These are phyloP conservation scores for Ceratocystis diversiconidia DNA, from an alignment of 2,329 filamentous ascomycete genomes.

Conservation along the genomic window DNA sequence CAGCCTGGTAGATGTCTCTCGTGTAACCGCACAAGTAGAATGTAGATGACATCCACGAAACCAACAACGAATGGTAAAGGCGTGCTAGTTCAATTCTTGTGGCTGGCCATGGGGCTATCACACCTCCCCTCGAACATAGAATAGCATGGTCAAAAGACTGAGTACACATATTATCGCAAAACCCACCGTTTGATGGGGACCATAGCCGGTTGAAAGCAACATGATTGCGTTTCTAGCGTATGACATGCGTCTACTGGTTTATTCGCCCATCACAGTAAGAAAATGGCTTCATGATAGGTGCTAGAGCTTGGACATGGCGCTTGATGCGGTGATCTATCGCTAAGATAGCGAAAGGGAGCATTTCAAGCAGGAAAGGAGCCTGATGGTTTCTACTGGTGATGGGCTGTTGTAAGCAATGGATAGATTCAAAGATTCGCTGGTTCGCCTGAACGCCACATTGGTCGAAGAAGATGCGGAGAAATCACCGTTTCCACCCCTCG, in stretches of 20 bases:
- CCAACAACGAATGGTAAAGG: not conserved
- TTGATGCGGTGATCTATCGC: not conserved
- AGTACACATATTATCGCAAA: too few species aligned
- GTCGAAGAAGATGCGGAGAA: not conserved
- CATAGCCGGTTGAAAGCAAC: too few species aligned
- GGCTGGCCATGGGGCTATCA: not conserved
- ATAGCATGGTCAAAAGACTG: not conserved
- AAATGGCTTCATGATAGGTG: not conserved
- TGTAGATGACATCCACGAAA: not conserved
- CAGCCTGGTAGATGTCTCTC: not conserved
- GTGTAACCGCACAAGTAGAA: not conserved
- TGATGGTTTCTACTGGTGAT: not conserved
- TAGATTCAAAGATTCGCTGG: conserved; percentile 8
- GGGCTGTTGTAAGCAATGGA: not conserved
- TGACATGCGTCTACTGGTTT: not conserved
- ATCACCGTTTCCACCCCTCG: not conserved
- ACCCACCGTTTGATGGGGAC: too few species aligned
- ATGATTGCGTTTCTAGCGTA: not conserved
- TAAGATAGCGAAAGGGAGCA: not conserved
- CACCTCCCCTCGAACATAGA: not conserved
- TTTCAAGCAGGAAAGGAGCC: not conserved
- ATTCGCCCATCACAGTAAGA: not conserved
- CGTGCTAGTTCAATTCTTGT: not conserved
- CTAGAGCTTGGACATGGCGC: not conserved
- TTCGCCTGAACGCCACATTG: conserved; percentile 4